A percentile compares a stretch with the other conserved stretches of the same genome.
phyloP scores from a whole-genome alignment of 2,329 filamentous ascomycete genomes.

The Penicillium sp. region DNA sequence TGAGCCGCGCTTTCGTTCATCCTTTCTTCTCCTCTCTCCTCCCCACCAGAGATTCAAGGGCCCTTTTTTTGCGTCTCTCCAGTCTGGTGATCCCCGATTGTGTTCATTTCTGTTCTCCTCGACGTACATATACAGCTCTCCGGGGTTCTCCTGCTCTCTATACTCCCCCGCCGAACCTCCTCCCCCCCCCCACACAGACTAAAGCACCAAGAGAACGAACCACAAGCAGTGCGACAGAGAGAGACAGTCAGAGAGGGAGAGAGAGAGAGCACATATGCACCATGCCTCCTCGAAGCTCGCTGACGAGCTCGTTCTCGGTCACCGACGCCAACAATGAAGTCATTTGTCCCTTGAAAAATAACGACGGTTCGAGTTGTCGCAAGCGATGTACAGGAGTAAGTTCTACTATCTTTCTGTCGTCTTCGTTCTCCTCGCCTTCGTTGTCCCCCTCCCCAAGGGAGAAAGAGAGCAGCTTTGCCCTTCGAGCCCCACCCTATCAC shows the following conservation, averaged over 20 bases:
- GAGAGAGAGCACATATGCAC: constrained; percentile 50
- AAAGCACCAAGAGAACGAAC: background rate
- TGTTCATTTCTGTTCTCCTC: constrained; percentile 13
- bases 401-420: constrained; percentile 46
- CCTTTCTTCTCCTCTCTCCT: constrained; percentile 20
- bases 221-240: background rate
- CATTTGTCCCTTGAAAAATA: constrained; percentile 92
- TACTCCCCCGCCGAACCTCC: constrained; percentile 12
- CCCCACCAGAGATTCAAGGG: constrained; percentile 15
- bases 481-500: constrained; percentile 22
- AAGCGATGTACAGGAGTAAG: constrained; percentile 98
- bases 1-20: constrained; percentile 23
- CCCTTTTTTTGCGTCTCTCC: constrained; percentile 14
- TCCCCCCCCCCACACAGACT: background rate
- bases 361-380: constrained; percentile 94
- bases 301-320: constrained; percentile 90
- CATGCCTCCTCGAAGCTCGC: constrained; percentile 88
- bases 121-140: constrained; percentile 10
- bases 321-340: constrained; percentile 94
- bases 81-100: constrained; percentile 19
- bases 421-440: constrained; percentile 8
- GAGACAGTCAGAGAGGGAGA: background rate
- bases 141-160: constrained; percentile 20
- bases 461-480: constrained; percentile 2
- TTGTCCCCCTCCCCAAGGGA: constrained; percentile 6